phyloP scores from a whole-genome alignment of 1,284 basidiomycete genomes.

The Sporisorium sorghi region DNA sequence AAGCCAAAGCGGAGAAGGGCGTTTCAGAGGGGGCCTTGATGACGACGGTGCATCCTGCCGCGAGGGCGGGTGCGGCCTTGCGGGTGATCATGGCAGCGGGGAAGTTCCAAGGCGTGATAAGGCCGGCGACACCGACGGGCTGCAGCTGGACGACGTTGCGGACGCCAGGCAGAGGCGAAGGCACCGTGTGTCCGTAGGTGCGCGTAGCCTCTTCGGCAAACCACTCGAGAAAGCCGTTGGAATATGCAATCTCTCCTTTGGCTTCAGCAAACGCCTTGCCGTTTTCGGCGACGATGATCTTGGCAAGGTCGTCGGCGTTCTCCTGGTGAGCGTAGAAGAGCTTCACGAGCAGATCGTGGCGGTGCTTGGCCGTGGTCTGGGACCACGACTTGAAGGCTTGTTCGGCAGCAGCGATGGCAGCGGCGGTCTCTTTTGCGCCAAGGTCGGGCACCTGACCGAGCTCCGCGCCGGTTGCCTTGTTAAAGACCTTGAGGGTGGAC shows the following conservation, averaged over 20 bases:
- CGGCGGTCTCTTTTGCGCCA: constrained; percentile 53
- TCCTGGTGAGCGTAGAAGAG: constrained; percentile 60
- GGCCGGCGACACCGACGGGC: constrained; percentile 78
- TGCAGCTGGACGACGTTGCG: constrained; percentile 90
- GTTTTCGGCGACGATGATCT: constrained; percentile 68
- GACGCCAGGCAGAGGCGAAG: constrained; percentile 78
- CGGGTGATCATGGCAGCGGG: constrained; percentile 76
- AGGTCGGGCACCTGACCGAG: constrained; percentile 64
- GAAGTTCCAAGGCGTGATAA: constrained; percentile 70
- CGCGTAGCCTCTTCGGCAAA: constrained; percentile 61
- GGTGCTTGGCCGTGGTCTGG: constrained; percentile 63
- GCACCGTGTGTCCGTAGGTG: constrained; percentile 80
- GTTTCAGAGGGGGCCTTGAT: constrained; percentile 97
- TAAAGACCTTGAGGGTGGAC: constrained; percentile 61
- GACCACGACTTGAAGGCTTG: constrained; percentile 62
- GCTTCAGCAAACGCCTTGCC: constrained; percentile 66
- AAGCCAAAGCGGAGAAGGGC: constrained; percentile 89
- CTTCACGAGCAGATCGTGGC: constrained; percentile 63
- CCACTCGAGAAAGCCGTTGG: constrained; percentile 67
- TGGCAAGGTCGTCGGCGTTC: constrained; percentile 64
- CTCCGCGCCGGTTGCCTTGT: constrained; percentile 66
- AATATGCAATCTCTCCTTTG: constrained; percentile 65
- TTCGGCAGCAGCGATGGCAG: constrained; percentile 63
- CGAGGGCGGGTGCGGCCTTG: constrained; percentile 85
- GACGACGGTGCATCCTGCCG: constrained; percentile 94